Evolutionary conservation across 2,329 filamentous ascomycete species (phyloP), one percentile per base, ranked within the genome.

Genomic region (Colletotrichum paranaense): DNA sequence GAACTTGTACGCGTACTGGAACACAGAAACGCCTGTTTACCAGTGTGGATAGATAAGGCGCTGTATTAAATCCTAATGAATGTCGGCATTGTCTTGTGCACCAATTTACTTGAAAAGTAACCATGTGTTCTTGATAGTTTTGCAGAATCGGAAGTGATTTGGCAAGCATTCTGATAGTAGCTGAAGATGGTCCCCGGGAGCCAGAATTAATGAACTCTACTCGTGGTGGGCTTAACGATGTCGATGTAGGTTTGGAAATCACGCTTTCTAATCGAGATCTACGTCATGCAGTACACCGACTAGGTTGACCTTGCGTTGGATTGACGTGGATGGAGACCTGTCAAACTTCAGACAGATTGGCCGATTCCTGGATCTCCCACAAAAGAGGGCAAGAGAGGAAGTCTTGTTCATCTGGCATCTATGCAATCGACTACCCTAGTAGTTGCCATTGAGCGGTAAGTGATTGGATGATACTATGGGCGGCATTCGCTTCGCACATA

Each of bases 1-100:
- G 68, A 76, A 76, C 3, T 24, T 78, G 28, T 75, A 76, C 72
- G 75, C 76, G 63, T 76, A 78, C 46, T 80, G 77, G 35, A 63
- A 65, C 8, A 63, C 56, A 5, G 78, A 79, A 60, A 70, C 74
- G 46, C 76, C 76, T 12, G 69, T 70, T 0, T 66, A 65, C 42
- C 22, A 16, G 14, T 70, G 67, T 59, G 67, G 67, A 7, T 69
- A 67, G 46, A 26, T n/a, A 55, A 11, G 8, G 4, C 16, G 3
- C 3, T n/a, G 6, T n/a, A 49, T n/a, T 1, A 12, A 5, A 35
- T 12, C 4, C 9, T 1, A 49, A 22, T 9, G 8, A 4, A 42
- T n/a, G 2, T 32, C 3, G 55, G 32, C 12, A 19, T 22, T 2
- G 55, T 22, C 24, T 7, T 28, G 3, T 16, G 5, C 4, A 8